phyloP scores from a whole-genome alignment of 768 basidiomycete species.

The Mycena indigotica region DNA sequence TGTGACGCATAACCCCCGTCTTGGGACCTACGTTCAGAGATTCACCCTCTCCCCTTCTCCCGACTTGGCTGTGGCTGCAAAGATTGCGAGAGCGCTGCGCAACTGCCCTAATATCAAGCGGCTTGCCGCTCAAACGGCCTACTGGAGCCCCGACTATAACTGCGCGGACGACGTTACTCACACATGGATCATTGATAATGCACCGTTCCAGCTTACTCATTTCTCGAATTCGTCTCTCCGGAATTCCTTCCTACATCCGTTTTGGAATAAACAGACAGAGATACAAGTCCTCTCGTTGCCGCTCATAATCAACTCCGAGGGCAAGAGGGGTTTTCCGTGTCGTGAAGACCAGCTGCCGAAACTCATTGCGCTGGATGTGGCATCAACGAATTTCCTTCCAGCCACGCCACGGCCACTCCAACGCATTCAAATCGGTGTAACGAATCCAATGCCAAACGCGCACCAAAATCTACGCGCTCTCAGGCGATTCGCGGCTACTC shows the following conservation, averaged over 20 bases:
- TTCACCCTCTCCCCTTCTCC: neutral
- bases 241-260: conserved; percentile 6
- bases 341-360: conserved; percentile 18
- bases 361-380: conserved; percentile 18
- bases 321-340: neutral
- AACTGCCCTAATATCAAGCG: conserved; percentile 16
- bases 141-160: neutral
- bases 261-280: conserved; percentile 15
- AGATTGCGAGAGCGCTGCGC: conserved; percentile 5
- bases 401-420: conserved; percentile 5
- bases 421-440: conserved; percentile 19
- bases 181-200: conserved; percentile 11
- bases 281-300: conserved; percentile 13
- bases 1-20: neutral
- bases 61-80: neutral
- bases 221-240: conserved; percentile 13
- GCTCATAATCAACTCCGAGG: neutral
- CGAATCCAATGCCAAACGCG: neutral
- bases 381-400: neutral
- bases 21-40: neutral
- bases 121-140: neutral
- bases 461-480: neutral
- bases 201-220: conserved; percentile 13
- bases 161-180: neutral
- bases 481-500: conserved; percentile 7